Evolutionary conservation across 2,329 filamentous ascomycete species (phyloP).

Genomic region (Cryoendolithus antarcticus): DNA sequence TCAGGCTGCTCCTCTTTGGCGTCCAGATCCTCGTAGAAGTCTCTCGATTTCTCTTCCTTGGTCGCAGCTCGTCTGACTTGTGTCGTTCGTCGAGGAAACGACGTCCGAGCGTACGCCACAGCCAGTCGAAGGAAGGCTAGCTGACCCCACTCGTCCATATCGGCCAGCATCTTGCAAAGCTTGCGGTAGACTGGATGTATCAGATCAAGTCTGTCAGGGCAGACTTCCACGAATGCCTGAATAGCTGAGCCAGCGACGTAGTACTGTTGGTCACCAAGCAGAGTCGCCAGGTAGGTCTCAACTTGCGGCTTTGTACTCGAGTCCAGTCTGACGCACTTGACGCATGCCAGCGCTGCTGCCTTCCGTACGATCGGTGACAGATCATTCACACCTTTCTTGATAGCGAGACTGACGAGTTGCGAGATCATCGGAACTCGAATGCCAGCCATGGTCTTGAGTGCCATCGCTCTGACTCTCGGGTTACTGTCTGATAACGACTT

Average conservation of each 20-base stretch:
- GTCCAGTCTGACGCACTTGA: conserved; percentile 89
- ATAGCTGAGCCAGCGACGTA: conserved; percentile 94
- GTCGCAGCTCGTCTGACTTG: conserved; percentile 42
- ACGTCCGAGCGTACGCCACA: conserved; percentile 72
- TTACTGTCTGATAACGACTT: conserved; percentile 91
- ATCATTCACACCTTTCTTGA: conserved; percentile 84
- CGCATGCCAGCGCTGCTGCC: conserved; percentile 83
- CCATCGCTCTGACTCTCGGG: conserved; percentile 80
- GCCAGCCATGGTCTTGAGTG: conserved; percentile 90
- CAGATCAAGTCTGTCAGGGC: conserved; percentile 74
- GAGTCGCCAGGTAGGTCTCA: conserved; percentile 62
- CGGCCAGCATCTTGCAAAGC: conserved; percentile 78
- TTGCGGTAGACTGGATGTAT: conserved; percentile 82
- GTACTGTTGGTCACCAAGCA: conserved; percentile 86
- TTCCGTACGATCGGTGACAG: conserved; percentile 93
- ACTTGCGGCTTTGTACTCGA: conserved; percentile 75
- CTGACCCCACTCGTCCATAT: conserved; percentile 99
- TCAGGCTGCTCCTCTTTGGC: conserved; percentile 33
- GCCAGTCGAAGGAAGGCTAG: conserved; percentile 70
- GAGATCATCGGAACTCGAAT: conserved; percentile 96
- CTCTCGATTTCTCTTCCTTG: conserved; percentile 30
- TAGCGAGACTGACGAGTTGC: conserved; percentile 89
- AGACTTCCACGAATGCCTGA: conserved; percentile 76
- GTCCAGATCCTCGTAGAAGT: conserved; percentile 66
- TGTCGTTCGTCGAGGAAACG: conserved; percentile 62